Evolutionary conservation across 495 filamentous ascomycete species (phyloP).

Genomic region (Tirmania nivea): DNA sequence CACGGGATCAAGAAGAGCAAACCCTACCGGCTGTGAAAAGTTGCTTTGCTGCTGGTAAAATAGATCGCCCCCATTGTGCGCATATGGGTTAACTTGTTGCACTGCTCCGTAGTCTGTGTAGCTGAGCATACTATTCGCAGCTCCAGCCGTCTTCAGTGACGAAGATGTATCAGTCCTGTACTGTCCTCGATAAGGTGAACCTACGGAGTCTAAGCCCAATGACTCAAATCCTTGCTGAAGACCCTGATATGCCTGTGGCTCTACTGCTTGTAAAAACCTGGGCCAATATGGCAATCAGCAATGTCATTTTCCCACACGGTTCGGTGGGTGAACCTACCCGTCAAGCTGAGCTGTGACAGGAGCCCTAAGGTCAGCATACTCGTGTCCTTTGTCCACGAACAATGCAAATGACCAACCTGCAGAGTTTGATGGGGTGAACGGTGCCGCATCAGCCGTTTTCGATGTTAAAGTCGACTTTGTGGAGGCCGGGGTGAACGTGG

Average conservation of each 20-base stretch:
- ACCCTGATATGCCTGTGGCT: conserved; percentile 9
- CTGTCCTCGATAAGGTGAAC: conserved; percentile 19
- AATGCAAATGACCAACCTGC: conserved; percentile 4
- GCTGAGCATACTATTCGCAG: conserved; percentile 13
- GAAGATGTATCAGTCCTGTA: conserved; percentile 17
- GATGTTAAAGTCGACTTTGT: conserved; percentile 47
- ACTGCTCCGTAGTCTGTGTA: conserved; percentile 18
- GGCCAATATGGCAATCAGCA: conserved; percentile 6
- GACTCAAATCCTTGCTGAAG: conserved; percentile 19
- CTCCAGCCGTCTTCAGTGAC: conserved; percentile 14
- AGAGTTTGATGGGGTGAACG: conserved; percentile 48
- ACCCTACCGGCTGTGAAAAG: conserved; percentile 46
- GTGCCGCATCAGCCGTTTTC: conserved; percentile 69
- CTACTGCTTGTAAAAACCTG: conserved; percentile 11
- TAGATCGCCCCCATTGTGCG: conserved; percentile 23
- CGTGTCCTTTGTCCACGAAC: no score
- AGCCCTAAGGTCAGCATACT: no score
- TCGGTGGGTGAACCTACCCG: no score
- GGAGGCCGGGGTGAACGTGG: conserved; percentile 68
- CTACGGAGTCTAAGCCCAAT: conserved; percentile 21
- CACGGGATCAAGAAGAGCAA: background rate
- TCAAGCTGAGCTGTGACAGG: no score
- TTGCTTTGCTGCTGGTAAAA: conserved; percentile 30
- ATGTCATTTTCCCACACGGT: background rate
- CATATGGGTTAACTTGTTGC: conserved; percentile 35